Conservation (phyloP, 192 early-diverging fungal genomes). For the Linnemannia hyalina region DNA sequence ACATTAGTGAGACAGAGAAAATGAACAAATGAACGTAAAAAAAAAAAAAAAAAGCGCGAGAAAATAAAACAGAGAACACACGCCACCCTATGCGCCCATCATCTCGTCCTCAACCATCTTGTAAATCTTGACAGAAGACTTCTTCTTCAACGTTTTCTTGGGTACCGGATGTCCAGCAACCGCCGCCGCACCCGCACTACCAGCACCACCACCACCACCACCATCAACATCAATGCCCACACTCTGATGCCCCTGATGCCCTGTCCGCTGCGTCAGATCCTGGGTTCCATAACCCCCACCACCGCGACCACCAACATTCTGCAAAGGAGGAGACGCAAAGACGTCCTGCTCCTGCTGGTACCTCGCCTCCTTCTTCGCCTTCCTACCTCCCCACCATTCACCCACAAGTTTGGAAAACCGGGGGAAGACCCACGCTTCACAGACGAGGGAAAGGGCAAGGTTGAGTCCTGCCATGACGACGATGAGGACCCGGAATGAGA, state of each 20-base stretch:
- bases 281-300: slow-evolving; percentile 35
- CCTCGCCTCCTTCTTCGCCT: background rate
- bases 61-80: background rate
- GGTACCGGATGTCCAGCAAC: background rate
- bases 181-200: background rate
- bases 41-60: background rate
- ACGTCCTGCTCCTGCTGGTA: slow-evolving; percentile 13
- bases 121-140: slow-evolving; percentile 51
- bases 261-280: background rate
- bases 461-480: slow-evolving; percentile 72
- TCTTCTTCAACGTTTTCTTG: slow-evolving; percentile 21
- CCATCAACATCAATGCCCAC: background rate
- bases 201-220: background rate
- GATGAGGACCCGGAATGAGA: slow-evolving; percentile 70
- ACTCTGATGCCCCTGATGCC: background rate
- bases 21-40: too few relatives aligned
- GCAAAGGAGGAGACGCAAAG: slow-evolving; percentile 8
- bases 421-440: slow-evolving; percentile 63
- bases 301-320: background rate
- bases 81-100: slow-evolving; percentile 15
- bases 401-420: slow-evolving; percentile 50
- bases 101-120: slow-evolving; percentile 59
- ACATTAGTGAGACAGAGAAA: background rate
- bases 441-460: slow-evolving; percentile 60
- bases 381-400: slow-evolving; percentile 17